Evolutionary conservation across 129 eudicot species (phyloP).

Genomic region (Helichrysum umbraculigerum): DNA sequence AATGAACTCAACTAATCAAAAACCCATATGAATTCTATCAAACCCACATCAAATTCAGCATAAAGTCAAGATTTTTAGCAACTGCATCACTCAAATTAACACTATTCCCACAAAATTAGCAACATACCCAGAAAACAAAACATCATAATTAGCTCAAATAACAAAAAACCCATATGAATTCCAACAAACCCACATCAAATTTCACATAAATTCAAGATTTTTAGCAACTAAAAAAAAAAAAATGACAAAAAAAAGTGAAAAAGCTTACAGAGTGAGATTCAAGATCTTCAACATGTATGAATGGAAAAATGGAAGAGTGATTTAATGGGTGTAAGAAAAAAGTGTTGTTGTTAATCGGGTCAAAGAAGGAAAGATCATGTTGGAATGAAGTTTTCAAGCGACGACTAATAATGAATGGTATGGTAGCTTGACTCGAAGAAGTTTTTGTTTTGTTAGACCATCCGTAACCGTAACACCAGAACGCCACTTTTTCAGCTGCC

Average conservation of each 20-base stretch:
- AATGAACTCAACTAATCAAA: slow-evolving; percentile 13
- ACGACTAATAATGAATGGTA: slow-evolving; percentile 48
- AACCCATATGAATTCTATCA: slow-evolving; percentile 20
- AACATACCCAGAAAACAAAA: slow-evolving; percentile 19
- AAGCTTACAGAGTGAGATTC: slow-evolving; percentile 13
- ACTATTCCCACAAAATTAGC: slow-evolving; percentile 4
- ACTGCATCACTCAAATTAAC: not conserved
- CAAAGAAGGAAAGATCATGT: slow-evolving; percentile 37
- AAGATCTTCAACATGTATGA: slow-evolving; percentile 33
- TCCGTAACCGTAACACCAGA: no score
- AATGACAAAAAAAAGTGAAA: slow-evolving; percentile 12
- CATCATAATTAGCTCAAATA: slow-evolving; percentile 16
- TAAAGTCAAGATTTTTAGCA: slow-evolving; percentile 2
- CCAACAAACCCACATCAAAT: slow-evolving; percentile 25
- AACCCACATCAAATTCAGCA: slow-evolving; percentile 22
- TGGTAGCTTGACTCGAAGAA: slow-evolving; percentile 35
- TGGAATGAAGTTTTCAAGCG: slow-evolving; percentile 33
- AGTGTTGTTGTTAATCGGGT: slow-evolving; percentile 24
- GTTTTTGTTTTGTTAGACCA: slow-evolving; percentile 44
- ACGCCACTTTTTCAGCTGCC: no score
- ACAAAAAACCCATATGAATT: slow-evolving; percentile 16
- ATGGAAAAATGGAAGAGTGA: not conserved
- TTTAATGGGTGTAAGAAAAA: slow-evolving; percentile 21
- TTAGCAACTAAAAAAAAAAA: not conserved
- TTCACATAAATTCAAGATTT: slow-evolving; percentile 4